Conservation (phyloP, 2,329 filamentous ascomycete species). For the Cladorrhinum sp. region DNA sequence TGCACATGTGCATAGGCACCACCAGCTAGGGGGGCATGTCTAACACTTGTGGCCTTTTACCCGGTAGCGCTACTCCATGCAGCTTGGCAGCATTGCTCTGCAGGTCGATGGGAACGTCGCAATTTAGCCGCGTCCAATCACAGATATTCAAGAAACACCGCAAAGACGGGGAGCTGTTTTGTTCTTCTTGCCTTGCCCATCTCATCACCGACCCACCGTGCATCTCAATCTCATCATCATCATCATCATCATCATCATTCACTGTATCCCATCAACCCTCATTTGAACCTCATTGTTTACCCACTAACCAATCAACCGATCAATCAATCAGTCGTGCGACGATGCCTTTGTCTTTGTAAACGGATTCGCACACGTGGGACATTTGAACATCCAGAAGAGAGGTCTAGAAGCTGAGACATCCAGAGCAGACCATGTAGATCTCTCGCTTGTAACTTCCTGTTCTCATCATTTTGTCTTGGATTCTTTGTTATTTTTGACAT, state of each 20-base stretch:
- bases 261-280: too few relatives aligned
- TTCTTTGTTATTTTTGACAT: not conserved
- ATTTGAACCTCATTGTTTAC: too few relatives aligned
- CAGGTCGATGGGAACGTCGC: conserved; percentile 26
- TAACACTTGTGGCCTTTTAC: conserved; percentile 10
- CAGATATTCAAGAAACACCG: conserved; percentile 23
- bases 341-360: not conserved
- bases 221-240: conserved; percentile 2
- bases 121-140: conserved; percentile 37
- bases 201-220: not conserved
- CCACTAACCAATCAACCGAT: too few relatives aligned
- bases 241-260: too few relatives aligned
- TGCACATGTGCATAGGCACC: not conserved
- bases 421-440: conserved; percentile 7
- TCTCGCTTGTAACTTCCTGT: conserved; percentile 8
- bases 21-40: not conserved
- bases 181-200: not conserved
- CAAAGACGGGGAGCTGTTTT: conserved; percentile 16
- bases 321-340: too few relatives aligned
- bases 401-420: conserved; percentile 3
- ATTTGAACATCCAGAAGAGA: not conserved
- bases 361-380: conserved; percentile 1
- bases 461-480: conserved; percentile 1
- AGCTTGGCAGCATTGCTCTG: conserved; percentile 17
- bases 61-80: conserved; percentile 12